Conservation (phyloP, 208 protist species). For the Vickermania ingenoplastis region DNA sequence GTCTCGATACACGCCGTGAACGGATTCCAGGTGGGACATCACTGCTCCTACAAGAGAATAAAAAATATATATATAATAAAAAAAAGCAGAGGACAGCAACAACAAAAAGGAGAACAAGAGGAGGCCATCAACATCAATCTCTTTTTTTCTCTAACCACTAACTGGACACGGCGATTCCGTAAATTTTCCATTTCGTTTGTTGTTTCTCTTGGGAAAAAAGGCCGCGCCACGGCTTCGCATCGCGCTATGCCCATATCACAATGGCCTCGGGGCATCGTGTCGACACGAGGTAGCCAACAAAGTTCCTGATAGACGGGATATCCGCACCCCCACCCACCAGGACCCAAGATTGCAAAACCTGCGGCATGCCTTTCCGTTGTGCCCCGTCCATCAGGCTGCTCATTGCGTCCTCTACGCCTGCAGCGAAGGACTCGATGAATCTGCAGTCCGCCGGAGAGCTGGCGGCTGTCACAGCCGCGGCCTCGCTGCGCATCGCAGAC, state of each 20-base stretch:
- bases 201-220: too few relatives aligned
- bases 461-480: too few relatives aligned
- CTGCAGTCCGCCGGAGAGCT: too few relatives aligned
- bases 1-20: neutral
- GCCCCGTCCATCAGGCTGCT: neutral
- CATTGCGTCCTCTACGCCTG: neutral
- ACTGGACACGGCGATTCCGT: too few relatives aligned
- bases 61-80: conserved; percentile 2
- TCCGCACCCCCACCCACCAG: neutral
- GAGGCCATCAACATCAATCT: too few relatives aligned
- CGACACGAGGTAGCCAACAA: neutral
- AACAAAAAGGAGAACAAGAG: neutral
- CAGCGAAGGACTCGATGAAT: neutral
- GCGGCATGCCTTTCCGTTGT: neutral
- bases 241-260: neutral
- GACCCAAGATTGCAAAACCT: neutral
- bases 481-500: too few relatives aligned
- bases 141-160: too few relatives aligned
- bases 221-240: too few relatives aligned
- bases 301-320: neutral
- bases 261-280: neutral
- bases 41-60: neutral
- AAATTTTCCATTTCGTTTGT: too few relatives aligned
- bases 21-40: neutral
- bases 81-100: neutral